Percentiles rank a stretch among this genome's conserved stretches.
Evolutionary conservation across 495 filamentous ascomycete species (phyloP).

Genomic region (Paragyromitra xinjiangensis): DNA sequence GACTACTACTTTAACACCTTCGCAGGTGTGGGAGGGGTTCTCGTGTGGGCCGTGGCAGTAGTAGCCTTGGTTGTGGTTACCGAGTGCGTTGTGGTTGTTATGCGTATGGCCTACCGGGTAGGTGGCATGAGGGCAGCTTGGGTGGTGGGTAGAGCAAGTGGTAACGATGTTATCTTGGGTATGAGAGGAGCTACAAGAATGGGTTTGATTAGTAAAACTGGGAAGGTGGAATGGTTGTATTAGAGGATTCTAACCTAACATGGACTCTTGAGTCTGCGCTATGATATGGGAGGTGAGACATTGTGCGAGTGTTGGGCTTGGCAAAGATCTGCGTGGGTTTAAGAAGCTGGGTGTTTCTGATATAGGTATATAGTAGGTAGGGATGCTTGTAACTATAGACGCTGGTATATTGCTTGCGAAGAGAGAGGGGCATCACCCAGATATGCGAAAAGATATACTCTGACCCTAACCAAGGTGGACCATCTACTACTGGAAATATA

Average conservation of each 20-base stretch:
- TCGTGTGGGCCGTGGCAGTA: not conserved
- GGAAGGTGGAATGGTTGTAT: not conserved
- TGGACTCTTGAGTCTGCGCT: not conserved
- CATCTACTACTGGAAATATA: not conserved
- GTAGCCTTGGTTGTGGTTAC: not conserved
- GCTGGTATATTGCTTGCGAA: not conserved
- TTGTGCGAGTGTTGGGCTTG: not conserved
- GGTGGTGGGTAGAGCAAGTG: not conserved
- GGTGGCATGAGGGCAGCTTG: not conserved
- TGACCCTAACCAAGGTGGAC: not conserved
- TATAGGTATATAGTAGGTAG: not conserved
- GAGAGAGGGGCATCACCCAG: not conserved
- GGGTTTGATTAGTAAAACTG: not conserved
- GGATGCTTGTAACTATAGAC: not conserved
- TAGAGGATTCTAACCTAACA: not conserved
- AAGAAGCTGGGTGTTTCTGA: not conserved
- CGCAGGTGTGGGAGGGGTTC: too few species aligned
- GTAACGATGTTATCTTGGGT: not conserved
- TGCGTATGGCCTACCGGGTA: not conserved
- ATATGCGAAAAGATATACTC: not conserved
- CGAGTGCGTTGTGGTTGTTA: not conserved
- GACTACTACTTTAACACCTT: too few species aligned
- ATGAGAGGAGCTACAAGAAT: not conserved
- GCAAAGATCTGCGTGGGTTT: not conserved
- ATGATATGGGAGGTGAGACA: not conserved